Evolutionary conservation across 2,329 filamentous ascomycete genomes (phyloP), one percentile per base, ranked within the genome.

Genomic region (Diaporthe capsici): DNA sequence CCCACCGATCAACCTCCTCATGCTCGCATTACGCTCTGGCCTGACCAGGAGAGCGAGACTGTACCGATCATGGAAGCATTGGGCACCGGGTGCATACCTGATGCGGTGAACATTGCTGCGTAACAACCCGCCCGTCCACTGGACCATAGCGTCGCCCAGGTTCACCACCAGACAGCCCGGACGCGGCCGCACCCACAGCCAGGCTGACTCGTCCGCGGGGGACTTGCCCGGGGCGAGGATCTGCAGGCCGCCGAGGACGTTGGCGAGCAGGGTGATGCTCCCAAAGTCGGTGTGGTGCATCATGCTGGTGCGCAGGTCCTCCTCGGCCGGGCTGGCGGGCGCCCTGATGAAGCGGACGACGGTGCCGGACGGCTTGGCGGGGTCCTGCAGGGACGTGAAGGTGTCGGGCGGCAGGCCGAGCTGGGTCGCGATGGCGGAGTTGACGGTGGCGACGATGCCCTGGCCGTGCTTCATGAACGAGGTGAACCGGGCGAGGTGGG

Each of bases 271-370:
- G 0, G 84, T 85, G 17, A 85, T 79, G 7, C 80, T 81, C 2
- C 84, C 84, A 60, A 84, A 82, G 72, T 84, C 84, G 1, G 82
- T 84, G 63, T 86, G 83, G 25, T 81, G 79, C 20, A 80, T 77
- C 75, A 82, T 81, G 70, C 77, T 80, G 34, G 78, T 80, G 63
- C 79, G 75, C 1, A 78, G 65, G 42, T 80, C 78, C 47, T 78
- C 75, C 15, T 44, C 42, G 12, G 42, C 15, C 17, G 71, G 76
- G 63, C 78, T 77, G 22, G 78, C 78, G 39, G 77, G 78, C 1
- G 75, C 65, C 61, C 79, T 79, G 75, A 79, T 76, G 39, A 80
- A 61, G 37, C 72, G 72, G 31, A 79, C 51, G 22, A 79, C 77
- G 13, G 80, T 82, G 6, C 78, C 81, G 7, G 82, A 82, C 7